Conservation (phyloP, 2,329 filamentous ascomycete species). For the Colletotrichum tamarilloi region DNA sequence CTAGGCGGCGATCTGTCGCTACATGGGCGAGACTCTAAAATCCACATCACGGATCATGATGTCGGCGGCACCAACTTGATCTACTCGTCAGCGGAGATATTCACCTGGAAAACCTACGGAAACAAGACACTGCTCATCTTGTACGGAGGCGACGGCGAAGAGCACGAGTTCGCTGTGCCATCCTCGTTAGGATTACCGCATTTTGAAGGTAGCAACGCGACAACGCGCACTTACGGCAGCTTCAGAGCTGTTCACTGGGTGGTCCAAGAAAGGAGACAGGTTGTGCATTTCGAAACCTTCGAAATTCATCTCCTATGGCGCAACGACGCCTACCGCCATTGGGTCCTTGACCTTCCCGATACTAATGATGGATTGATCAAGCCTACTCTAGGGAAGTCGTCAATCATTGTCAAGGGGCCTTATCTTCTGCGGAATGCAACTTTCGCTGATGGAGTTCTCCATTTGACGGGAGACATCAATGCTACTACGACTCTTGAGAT, state of each 20-base stretch:
- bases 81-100: constrained; percentile 75
- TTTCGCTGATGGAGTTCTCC: neutral
- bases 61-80: constrained; percentile 67
- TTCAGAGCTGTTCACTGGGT: neutral
- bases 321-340: neutral
- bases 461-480: neutral
- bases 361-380: neutral
- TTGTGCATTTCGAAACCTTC: neutral
- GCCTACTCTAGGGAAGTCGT: neutral
- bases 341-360: neutral
- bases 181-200: neutral
- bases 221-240: neutral
- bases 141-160: neutral
- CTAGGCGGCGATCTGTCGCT: constrained; percentile 64
- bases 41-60: constrained; percentile 72
- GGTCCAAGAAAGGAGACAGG: neutral
- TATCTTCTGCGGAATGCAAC: neutral
- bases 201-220: neutral
- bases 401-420: neutral
- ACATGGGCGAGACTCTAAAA: constrained; percentile 69
- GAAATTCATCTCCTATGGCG: neutral
- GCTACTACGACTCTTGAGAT: neutral
- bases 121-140: neutral
- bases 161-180: neutral
- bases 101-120: constrained; percentile 57